These are phyloP conservation scores for Fallopia convolvulus DNA, from an alignment of 148 eudicot species.

Conservation along the genomic window DNA sequence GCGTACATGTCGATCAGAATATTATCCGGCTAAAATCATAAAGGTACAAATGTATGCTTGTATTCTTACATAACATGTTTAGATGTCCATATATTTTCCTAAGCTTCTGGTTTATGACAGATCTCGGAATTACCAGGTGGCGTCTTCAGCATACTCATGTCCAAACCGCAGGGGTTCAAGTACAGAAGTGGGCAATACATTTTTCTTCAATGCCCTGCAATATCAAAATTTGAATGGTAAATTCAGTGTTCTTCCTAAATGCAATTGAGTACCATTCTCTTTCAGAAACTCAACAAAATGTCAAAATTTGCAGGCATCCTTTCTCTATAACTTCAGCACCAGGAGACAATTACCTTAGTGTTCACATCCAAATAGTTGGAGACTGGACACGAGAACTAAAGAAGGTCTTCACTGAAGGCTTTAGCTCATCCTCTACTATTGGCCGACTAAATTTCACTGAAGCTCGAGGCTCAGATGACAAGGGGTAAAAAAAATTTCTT, in stretches of 20 bases:
- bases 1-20: slow-evolving; percentile 66
- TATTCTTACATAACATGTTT: not conserved
- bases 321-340: slow-evolving; percentile 97
- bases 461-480: slow-evolving; percentile 38
- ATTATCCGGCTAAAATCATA: slow-evolving; percentile 56
- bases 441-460: slow-evolving; percentile 63
- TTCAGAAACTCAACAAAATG: not conserved
- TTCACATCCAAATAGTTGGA: slow-evolving; percentile 80
- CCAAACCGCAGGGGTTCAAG: slow-evolving; percentile 79
- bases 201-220: slow-evolving; percentile 75
- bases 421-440: slow-evolving; percentile 43
- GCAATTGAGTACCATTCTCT: not conserved
- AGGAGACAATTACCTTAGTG: slow-evolving; percentile 77
- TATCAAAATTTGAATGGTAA: slow-evolving; percentile 93
- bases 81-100: not conserved
- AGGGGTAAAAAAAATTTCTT: slow-evolving; percentile 36
- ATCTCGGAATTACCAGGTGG: slow-evolving; percentile 75
- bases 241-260: not conserved
- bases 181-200: slow-evolving; percentile 95
- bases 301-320: slow-evolving; percentile 65
- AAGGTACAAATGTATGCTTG: slow-evolving; percentile 38
- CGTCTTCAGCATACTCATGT: slow-evolving; percentile 66
- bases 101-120: slow-evolving; percentile 25
- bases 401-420: slow-evolving; percentile 56
- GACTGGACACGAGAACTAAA: slow-evolving; percentile 91